These are phyloP conservation scores for Fusarium anthophilum DNA, from an alignment of 2,329 filamentous ascomycete species.

Conservation along the genomic window DNA sequence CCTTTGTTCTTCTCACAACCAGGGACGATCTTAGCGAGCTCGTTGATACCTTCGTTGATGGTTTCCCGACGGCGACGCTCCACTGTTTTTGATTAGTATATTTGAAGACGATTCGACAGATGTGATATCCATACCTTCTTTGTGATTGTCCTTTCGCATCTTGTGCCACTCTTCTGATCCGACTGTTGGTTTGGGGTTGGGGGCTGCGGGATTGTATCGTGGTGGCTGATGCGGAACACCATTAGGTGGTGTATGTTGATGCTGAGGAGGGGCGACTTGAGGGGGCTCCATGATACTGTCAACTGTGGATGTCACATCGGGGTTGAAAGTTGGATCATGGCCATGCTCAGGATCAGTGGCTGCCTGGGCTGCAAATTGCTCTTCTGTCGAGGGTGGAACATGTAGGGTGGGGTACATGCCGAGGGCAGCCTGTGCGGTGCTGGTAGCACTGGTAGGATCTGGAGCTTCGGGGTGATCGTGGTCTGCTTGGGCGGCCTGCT, in stretches of 20 bases:
- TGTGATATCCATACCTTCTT: constrained; percentile 79
- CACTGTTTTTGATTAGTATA: constrained; percentile 64
- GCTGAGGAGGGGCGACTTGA: constrained; percentile 35
- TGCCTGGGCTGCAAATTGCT: constrained; percentile 66
- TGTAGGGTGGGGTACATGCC: constrained; percentile 69
- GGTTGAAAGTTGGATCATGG: constrained; percentile 48
- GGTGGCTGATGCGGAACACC: constrained; percentile 49
- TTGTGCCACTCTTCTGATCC: constrained; percentile 99
- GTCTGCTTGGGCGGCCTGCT: constrained; percentile 60
- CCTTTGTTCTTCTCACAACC: constrained; percentile 99
- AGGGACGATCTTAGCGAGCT: constrained; percentile 96
- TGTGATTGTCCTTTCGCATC: constrained; percentile 96
- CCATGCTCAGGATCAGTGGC: constrained; percentile 47
- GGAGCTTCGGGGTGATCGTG: constrained; percentile 60
- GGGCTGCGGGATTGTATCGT: constrained; percentile 51
- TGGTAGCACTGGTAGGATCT: constrained; percentile 64
- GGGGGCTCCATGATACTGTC: constrained; percentile 46
- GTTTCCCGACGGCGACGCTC: constrained; percentile 96
- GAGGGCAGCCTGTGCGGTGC: constrained; percentile 67
- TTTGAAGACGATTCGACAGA: not conserved
- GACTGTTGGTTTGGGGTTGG: constrained; percentile 80
- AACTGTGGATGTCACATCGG: constrained; percentile 46
- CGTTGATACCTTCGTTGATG: constrained; percentile 98
- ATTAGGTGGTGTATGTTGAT: constrained; percentile 51
- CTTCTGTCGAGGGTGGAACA: constrained; percentile 66